These are phyloP conservation scores for Senna siamea DNA, from an alignment of 306 rosid genomes.

Conservation along the genomic window DNA sequence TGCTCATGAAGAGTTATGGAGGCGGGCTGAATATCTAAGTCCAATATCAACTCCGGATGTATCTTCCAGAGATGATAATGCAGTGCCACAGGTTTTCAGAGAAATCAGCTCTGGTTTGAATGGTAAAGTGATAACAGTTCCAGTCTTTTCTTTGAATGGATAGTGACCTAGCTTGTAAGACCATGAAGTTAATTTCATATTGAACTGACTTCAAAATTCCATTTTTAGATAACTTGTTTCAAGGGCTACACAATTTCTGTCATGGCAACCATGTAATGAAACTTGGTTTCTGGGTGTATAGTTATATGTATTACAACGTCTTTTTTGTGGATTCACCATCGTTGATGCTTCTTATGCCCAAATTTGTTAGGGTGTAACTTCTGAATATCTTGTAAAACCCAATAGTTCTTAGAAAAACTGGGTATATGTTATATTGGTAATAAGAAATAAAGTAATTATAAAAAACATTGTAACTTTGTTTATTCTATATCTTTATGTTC, in stretches of 20 bases:
- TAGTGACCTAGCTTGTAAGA: conserved; percentile 31
- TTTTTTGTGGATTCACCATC: conserved; percentile 21
- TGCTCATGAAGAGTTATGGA: conserved; percentile 84
- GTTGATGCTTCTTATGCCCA: no score
- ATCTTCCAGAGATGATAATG: conserved; percentile 67
- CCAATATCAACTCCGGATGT: conserved; percentile 79
- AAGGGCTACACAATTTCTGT: conserved; percentile 10
- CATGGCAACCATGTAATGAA: background rate
- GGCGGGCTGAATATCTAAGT: conserved; percentile 68
- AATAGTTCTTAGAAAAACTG: no score
- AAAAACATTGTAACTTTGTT: background rate
- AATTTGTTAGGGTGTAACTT: conserved; percentile 7
- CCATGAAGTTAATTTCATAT: conserved; percentile 25
- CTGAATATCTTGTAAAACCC: background rate
- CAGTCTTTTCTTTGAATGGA: conserved; percentile 5
- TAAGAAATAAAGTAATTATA: no score
- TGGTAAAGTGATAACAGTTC: conserved; percentile 53
- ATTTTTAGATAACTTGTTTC: conserved; percentile 16
- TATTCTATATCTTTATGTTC: background rate
- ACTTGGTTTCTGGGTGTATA: conserved; percentile 22
- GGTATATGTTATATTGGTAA: no score
- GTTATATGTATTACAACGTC: background rate
- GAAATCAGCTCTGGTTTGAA: conserved; percentile 87
- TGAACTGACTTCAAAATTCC: conserved; percentile 19
- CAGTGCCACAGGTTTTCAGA: conserved; percentile 67